Percentiles rank a stretch among this genome's conserved stretches.
phyloP scores from a whole-genome alignment of 495 filamentous ascomycete genomes.

The Letharia lupina region DNA sequence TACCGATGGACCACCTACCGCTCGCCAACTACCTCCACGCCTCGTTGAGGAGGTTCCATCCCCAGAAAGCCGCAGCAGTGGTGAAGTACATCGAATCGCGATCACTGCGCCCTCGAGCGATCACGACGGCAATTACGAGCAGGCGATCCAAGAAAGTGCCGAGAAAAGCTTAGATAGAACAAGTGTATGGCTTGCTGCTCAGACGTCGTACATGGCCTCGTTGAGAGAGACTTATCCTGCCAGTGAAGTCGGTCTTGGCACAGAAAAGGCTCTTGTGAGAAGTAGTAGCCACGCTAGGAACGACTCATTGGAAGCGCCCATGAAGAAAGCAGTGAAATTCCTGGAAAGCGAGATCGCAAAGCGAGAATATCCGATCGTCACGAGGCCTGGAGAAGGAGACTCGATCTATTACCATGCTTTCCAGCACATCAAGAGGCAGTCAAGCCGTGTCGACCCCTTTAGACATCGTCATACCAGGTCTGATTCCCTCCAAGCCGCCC shows the following conservation, averaged over 20 bases:
- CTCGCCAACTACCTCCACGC: conserved; percentile 33
- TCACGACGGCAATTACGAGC: conserved; percentile 61
- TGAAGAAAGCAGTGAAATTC: conserved; percentile 74
- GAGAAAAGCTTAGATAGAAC: conserved; percentile 69
- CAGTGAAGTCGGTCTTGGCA: conserved; percentile 38
- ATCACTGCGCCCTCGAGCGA: conserved; percentile 36
- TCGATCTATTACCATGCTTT: conserved; percentile 91
- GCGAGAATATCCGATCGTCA: conserved; percentile 27
- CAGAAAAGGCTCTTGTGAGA: conserved; percentile 29
- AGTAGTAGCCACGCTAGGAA: conserved; percentile 26
- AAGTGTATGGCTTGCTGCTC: conserved; percentile 69
- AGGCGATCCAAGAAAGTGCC: conserved; percentile 55
- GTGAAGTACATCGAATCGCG: conserved; percentile 2
- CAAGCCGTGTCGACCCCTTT: conserved; percentile 62
- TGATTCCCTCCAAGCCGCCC: conserved; percentile 78
- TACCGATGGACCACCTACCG: conserved; percentile 59
- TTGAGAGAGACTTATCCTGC: conserved; percentile 56
- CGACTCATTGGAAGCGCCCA: conserved; percentile 31
- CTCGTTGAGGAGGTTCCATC: background rate
- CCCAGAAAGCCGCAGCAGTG: background rate
- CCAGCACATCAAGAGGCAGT: conserved; percentile 54
- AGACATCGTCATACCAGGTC: conserved; percentile 75
- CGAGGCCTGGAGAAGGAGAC: conserved; percentile 44
- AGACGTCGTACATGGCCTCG: conserved; percentile 66
- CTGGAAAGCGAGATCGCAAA: conserved; percentile 44